Percentiles rank a stretch among this genome's conserved stretches.
Conservation (phyloP, 1,284 basidiomycete species). For the Ceratorhiza oryzae-sativae region DNA sequence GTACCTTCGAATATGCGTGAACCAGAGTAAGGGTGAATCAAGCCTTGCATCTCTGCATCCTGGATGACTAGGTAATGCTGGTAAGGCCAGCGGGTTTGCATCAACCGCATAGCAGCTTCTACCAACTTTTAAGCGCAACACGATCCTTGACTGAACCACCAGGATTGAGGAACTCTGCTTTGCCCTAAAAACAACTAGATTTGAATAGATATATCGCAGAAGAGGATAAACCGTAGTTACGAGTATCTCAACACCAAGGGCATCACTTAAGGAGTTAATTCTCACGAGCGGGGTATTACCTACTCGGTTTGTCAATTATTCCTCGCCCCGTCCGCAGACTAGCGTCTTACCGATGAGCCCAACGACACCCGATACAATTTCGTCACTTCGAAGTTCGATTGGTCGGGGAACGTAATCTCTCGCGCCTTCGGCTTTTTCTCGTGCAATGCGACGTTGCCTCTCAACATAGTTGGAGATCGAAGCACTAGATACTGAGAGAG, state of each 20-base stretch:
- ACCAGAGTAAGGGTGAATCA: conserved; percentile 85
- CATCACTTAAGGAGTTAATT: conserved; percentile 89
- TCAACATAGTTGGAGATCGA: conserved; percentile 33
- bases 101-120: conserved; percentile 45
- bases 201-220: background rate
- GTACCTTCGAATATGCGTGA: conserved; percentile 98
- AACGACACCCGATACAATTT: conserved; percentile 74
- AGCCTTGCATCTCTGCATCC: conserved; percentile 86
- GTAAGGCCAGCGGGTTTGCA: background rate
- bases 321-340: conserved; percentile 9
- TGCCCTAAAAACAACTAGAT: conserved; percentile 60
- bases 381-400: conserved; percentile 47
- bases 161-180: conserved; percentile 96
- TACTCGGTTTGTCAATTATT: conserved; percentile 48
- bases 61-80: conserved; percentile 72
- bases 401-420: conserved; percentile 34
- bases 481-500: conserved; percentile 39
- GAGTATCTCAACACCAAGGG: conserved; percentile 91
- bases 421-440: conserved; percentile 18
- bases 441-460: conserved; percentile 16
- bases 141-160: conserved; percentile 98
- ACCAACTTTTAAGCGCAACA: conserved; percentile 84
- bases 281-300: conserved; percentile 94
- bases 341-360: conserved; percentile 78
- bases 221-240: conserved; percentile 47